Percentiles rank a stretch among this genome's conserved stretches.
phyloP scores from a whole-genome alignment of 441 rosid genomes.

The Biscutella laevigata region DNA sequence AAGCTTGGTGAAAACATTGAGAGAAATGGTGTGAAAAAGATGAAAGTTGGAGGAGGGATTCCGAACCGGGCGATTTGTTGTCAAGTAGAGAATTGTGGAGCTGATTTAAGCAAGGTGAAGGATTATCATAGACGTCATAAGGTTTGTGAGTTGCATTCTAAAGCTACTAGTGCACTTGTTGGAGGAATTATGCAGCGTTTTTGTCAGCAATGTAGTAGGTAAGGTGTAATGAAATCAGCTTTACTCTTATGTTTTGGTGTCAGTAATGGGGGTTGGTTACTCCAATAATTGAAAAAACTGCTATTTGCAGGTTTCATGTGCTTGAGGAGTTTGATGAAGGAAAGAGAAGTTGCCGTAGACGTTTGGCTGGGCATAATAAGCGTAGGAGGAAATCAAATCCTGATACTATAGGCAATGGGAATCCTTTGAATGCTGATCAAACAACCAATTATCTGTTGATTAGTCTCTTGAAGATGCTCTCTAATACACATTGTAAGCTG shows the following conservation, averaged over 20 bases:
- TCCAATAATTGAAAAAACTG: not conserved
- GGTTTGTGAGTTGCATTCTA: slow-evolving; percentile 94
- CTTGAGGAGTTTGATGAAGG: slow-evolving; percentile 97
- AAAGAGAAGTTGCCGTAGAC: slow-evolving; percentile 92
- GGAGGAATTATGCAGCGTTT: slow-evolving; percentile 90
- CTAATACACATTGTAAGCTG: slow-evolving; percentile 64
- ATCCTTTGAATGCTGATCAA: slow-evolving; percentile 55
- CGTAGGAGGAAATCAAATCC: slow-evolving; percentile 86
- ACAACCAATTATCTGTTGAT: slow-evolving; percentile 63
- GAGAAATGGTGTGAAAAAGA: slow-evolving; percentile 43
- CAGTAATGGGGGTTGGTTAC: not conserved
- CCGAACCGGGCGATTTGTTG: slow-evolving; percentile 70
- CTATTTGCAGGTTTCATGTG: no score
- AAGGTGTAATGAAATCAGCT: not conserved
- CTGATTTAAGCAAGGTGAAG: slow-evolving; percentile 82
- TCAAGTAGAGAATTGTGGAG: slow-evolving; percentile 89
- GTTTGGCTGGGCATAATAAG: slow-evolving; percentile 93
- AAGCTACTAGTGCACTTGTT: slow-evolving; percentile 80
- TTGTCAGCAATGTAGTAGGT: slow-evolving; percentile 82
- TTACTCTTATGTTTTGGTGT: not conserved
- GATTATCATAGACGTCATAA: slow-evolving; percentile 95
- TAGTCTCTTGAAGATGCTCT: slow-evolving; percentile 69
- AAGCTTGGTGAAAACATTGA: not conserved
- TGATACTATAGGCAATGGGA: slow-evolving; percentile 37
- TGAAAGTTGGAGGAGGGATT: slow-evolving; percentile 41